Percentiles rank a stretch among this genome's conserved stretches.
These are phyloP conservation scores for Eucalyptus sideroxylon DNA, from an alignment of 345 rosid genomes.

Conservation along the genomic window DNA sequence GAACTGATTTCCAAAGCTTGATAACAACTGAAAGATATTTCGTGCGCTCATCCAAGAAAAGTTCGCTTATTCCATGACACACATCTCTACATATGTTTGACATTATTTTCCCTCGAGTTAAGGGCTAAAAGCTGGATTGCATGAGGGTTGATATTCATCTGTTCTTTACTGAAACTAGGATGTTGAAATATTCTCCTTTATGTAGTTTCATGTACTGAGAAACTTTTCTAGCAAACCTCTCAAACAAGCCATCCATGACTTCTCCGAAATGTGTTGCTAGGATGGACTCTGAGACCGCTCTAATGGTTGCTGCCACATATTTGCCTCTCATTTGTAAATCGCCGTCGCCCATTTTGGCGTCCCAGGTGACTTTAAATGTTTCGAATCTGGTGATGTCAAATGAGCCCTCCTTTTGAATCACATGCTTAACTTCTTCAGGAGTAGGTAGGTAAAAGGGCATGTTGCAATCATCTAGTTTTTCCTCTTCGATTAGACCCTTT, in stretches of 20 bases:
- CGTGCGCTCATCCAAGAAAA: not conserved
- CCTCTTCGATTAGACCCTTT: not conserved
- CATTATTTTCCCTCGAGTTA: not conserved
- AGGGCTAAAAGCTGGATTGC: not conserved
- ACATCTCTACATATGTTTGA: not conserved
- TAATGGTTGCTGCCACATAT: not conserved
- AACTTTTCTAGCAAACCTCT: not conserved
- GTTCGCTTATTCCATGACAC: not conserved
- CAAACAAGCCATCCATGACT: not conserved
- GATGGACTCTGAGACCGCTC: not conserved
- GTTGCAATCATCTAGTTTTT: not conserved
- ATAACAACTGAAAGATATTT: no score
- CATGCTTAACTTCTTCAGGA: not conserved
- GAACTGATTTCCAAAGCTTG: no score
- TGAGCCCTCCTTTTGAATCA: not conserved
- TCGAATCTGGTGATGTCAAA: not conserved
- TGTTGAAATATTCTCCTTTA: not conserved
- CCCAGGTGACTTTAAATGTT: not conserved
- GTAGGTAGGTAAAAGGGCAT: not conserved
- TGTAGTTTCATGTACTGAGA: not conserved
- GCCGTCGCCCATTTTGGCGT: not conserved
- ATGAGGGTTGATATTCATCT: not conserved
- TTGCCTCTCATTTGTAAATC: not conserved
- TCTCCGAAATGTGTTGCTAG: not conserved
- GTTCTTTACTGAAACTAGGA: not conserved